A percentile compares a stretch with the other conserved stretches of the same genome.
Conservation (phyloP, 2,329 filamentous ascomycete genomes). For the Aspergillus fumigatus region DNA sequence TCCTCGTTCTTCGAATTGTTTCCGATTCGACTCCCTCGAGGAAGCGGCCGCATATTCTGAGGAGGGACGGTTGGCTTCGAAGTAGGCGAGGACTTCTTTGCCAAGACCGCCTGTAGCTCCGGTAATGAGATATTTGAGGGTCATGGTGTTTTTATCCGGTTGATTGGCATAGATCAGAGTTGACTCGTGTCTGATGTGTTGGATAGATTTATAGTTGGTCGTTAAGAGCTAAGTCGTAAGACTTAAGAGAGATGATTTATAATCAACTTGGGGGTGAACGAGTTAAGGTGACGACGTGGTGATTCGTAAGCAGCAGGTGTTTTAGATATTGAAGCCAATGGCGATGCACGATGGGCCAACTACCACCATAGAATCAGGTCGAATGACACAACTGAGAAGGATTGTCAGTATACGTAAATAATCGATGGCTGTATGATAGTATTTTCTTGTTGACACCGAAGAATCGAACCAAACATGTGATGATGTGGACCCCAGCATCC, state of each 20-base stretch:
- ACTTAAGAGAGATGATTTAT: not conserved
- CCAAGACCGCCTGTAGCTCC: constrained; percentile 38
- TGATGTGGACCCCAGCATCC: no score
- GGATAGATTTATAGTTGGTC: not conserved
- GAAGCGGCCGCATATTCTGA: constrained; percentile 49
- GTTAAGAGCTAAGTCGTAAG: no score
- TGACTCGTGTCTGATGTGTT: not conserved
- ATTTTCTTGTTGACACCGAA: no score
- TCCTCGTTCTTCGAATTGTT: constrained; percentile 38
- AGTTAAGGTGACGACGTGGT: no score
- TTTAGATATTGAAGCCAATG: no score
- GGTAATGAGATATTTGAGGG: constrained; percentile 36
- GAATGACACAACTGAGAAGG: no score
- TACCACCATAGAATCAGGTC: no score
- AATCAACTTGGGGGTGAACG: not conserved
- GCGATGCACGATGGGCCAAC: no score
- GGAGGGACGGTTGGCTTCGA: constrained; percentile 33
- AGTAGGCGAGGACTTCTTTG: constrained; percentile 28
- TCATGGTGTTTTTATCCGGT: constrained; percentile 9
- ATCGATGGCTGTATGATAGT: no score
- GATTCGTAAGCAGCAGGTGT: not conserved
- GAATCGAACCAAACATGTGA: no score
- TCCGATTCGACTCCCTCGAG: constrained; percentile 41
- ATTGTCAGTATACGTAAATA: not conserved
- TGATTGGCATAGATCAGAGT: no score